Base-by-base conservation (phyloP, 129 eudicot species). In the Centaurea solstitialis region DNA sequence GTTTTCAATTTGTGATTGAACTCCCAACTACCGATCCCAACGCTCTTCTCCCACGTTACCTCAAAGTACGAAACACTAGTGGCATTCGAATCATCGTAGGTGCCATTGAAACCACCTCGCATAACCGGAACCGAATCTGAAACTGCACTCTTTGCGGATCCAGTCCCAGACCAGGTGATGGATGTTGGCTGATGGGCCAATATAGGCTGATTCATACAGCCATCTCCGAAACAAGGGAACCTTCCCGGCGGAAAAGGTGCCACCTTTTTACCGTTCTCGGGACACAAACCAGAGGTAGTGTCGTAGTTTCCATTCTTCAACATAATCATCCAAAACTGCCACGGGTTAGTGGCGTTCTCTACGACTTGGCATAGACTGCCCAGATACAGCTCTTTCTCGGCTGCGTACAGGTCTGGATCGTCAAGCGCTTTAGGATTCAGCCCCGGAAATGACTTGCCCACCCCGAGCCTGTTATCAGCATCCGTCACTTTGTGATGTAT, bases 261-360 rank as follows among this genome's bases (percentile, higher is more conserved):
- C 0, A 28, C 79, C 81, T 83, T 88, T 50, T 87, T 92, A 9
- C 97, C 97, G 28, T 92, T 88, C 7, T 88, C 86, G 5, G 94
- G 97, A 75, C 97, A 92, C 0, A 87, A 77, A 13, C 82, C 93
- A 3, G 97, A 90, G 9, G 69, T 70, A 15, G 94, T 84, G 90
- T 92, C 94, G 40, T 90, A 90, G 64, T 92, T 92, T 30, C 97
- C 97, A 30, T 88, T 92, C 78, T 92, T 92, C 21, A 92, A 72
- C 97, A 92, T 92, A 9, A 92, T 53, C 94, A 88, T 92, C 94
- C 94, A 92, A 75, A 90, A 92, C 17, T 90, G 93, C 93, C 93
- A 92, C 38, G 97, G 92, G 21, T 37, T 79, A 62, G 87, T 86
- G 40, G 13, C 12, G 68, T 70, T 70, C 7, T 86, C 90, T 15